Evolutionary conservation across 192 early-diverging fungal species (phyloP).

Genomic region (Chytriomyces confervae): DNA sequence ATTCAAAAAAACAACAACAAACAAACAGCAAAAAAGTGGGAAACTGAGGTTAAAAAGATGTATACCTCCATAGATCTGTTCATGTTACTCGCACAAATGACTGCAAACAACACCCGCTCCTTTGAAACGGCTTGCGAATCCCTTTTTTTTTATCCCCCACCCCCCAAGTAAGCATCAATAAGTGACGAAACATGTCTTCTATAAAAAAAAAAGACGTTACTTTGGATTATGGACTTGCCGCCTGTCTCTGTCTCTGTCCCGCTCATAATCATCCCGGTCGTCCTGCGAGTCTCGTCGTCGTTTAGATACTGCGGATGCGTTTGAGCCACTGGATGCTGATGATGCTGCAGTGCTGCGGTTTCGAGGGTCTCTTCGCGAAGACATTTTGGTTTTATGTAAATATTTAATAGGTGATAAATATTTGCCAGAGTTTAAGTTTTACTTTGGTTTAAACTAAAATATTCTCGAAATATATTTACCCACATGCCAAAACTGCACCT

Average conservation of each 20-base stretch:
- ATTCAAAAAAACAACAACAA: not conserved
- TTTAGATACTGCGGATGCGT: not conserved
- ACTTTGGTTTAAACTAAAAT: too few species aligned
- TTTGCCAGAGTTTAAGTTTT: too few species aligned
- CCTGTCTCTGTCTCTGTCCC: not conserved
- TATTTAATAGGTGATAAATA: too few species aligned
- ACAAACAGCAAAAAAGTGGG: not conserved
- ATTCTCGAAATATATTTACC: not conserved
- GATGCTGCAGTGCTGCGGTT: not conserved
- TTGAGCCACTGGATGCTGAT: not conserved
- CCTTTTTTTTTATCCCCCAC: not conserved
- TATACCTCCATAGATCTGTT: conserved; percentile 98
- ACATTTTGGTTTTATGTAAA: conserved; percentile 18
- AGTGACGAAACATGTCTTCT: too few species aligned
- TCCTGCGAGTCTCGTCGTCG: conserved; percentile 16
- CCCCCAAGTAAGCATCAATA: too few species aligned
- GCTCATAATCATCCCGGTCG: not conserved
- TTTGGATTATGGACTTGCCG: conserved; percentile 31
- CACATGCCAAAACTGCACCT: conserved; percentile 41
- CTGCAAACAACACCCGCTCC: conserved; percentile 65
- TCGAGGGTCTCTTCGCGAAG: conserved; percentile 23
- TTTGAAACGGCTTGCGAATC: not conserved
- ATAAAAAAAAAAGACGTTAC: too few species aligned
- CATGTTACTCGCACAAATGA: conserved; percentile 97
- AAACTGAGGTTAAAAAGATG: not conserved